These are phyloP conservation scores for Echium plantagineum DNA, from an alignment of 257 asterid genomes.

Conservation along the genomic window DNA sequence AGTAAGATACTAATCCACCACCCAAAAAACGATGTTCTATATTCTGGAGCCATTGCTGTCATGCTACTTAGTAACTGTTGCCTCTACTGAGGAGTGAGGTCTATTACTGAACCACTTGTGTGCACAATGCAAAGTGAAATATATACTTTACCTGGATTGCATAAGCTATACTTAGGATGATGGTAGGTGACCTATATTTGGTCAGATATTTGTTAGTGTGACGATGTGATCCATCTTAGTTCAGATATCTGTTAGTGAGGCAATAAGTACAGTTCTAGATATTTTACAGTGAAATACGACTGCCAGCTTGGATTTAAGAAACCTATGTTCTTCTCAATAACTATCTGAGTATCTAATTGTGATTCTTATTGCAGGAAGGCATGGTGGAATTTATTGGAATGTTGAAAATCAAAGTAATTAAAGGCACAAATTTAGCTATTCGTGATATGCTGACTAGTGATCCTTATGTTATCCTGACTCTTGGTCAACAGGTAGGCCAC, in stretches of 20 bases:
- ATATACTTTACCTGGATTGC: too few relatives aligned
- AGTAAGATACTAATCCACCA: conserved; percentile 24
- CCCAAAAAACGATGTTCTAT: background rate
- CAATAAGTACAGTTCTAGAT: background rate
- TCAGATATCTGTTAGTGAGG: too few relatives aligned
- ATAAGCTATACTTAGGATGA: background rate
- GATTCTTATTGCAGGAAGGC: conserved; percentile 55
- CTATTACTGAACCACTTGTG: background rate
- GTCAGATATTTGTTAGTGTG: too few relatives aligned
- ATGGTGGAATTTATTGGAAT: conserved; percentile 89
- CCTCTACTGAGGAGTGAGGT: background rate
- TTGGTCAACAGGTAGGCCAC: conserved; percentile 73
- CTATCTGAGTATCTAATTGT: background rate
- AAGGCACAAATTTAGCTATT: conserved; percentile 78
- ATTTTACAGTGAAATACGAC: background rate
- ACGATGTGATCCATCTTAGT: too few relatives aligned
- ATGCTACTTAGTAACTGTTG: background rate
- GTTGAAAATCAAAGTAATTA: conserved; percentile 67
- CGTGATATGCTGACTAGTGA: conserved; percentile 94
- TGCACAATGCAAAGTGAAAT: background rate
- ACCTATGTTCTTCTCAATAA: background rate
- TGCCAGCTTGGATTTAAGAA: too few relatives aligned
- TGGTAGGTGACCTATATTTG: background rate
- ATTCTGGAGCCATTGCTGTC: background rate
- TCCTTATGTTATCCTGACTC: conserved; percentile 77